These are phyloP conservation scores for Pisolithus albus DNA, from an alignment of 768 basidiomycete species.

Conservation along the genomic window DNA sequence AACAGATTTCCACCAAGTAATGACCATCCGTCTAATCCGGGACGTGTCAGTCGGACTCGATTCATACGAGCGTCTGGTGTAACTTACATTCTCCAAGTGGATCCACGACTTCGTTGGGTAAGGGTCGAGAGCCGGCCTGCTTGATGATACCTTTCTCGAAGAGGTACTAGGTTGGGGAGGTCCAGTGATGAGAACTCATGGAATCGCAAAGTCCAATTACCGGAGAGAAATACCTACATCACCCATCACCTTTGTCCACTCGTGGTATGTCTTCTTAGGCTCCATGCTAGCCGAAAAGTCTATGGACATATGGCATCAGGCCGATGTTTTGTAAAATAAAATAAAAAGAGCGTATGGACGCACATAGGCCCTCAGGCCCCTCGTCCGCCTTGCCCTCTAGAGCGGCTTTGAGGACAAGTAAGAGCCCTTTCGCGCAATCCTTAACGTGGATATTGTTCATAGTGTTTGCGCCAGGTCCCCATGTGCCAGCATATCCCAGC, in stretches of 20 bases:
- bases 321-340: too few species aligned
- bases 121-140: constrained; percentile 27
- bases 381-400: constrained; percentile 36
- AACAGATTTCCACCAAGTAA: constrained; percentile 34
- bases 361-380: constrained; percentile 37
- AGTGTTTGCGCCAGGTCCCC: constrained; percentile 34
- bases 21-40: constrained; percentile 32
- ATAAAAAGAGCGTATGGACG: constrained; percentile 6
- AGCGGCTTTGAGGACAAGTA: constrained; percentile 33
- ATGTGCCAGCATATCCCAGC: constrained; percentile 34
- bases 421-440: constrained; percentile 31
- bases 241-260: constrained; percentile 30
- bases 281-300: constrained; percentile 31
- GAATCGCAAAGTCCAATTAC: not conserved
- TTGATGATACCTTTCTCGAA: constrained; percentile 29
- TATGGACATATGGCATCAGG: constrained; percentile 10
- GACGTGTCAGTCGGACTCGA: not conserved
- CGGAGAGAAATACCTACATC: constrained; percentile 23
- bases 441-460: constrained; percentile 36
- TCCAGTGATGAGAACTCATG: not conserved
- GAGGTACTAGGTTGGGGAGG: constrained; percentile 20
- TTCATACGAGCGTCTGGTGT: not conserved
- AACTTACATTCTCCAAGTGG: constrained; percentile 34
- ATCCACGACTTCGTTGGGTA: constrained; percentile 29
- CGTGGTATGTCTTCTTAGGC: constrained; percentile 23